Percentiles rank a stretch among this genome's conserved stretches.
phyloP scores from a whole-genome alignment of 352 stramenopile genomes.

The Phytophthora palmivora region DNA sequence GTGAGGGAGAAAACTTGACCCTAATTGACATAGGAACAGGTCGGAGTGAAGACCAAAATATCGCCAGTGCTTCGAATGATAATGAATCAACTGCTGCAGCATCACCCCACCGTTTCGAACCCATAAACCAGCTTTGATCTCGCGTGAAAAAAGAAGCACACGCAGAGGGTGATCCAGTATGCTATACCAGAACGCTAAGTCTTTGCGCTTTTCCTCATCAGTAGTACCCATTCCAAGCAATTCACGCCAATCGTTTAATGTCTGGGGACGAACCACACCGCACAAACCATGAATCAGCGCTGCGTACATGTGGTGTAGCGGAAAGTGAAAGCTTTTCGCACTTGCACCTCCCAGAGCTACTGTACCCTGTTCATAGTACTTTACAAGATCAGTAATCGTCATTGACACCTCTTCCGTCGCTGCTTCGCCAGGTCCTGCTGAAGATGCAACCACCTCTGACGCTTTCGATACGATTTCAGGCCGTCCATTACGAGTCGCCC shows the following conservation, averaged over 20 bases:
- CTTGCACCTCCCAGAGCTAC: constrained; percentile 33
- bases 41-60: constrained; percentile 80
- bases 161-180: constrained; percentile 58
- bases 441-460: constrained; percentile 7
- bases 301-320: constrained; percentile 81
- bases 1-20: constrained; percentile 53
- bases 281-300: constrained; percentile 60
- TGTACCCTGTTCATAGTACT: constrained; percentile 50
- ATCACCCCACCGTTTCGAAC: constrained; percentile 83
- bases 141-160: constrained; percentile 67
- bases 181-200: constrained; percentile 58
- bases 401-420: constrained; percentile 1
- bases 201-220: constrained; percentile 24
- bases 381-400: constrained; percentile 31
- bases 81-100: constrained; percentile 83
- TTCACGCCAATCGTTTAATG: constrained; percentile 49
- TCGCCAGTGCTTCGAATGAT: constrained; percentile 84
- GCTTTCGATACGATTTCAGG: constrained; percentile 33
- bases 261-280: constrained; percentile 48
- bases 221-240: constrained; percentile 44
- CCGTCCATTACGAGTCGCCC: constrained; percentile 47
- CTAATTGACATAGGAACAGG: constrained; percentile 72
- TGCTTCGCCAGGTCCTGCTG: constrained; percentile 27
- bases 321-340: constrained; percentile 77
- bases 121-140: constrained; percentile 82